Base-by-base conservation (phyloP, 768 basidiomycete species). In the Pisolithus orientalis region DNA sequence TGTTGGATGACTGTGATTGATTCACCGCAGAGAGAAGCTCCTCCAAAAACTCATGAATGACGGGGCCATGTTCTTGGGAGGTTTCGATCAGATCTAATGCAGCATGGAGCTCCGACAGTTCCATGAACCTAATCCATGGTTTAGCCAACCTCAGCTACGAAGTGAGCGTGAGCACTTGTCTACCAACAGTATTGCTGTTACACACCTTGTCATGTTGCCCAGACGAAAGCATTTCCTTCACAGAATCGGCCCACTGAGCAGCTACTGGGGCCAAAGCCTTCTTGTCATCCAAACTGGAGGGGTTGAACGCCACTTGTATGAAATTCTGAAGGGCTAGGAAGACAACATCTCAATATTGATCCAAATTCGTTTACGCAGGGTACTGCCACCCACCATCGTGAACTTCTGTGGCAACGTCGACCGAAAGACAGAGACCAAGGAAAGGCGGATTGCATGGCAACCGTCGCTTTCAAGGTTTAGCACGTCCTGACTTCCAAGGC, bases 101-200 rank as follows among this genome's bases (percentile, higher is more conserved):
- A 5, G 63, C 56, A 4, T 80, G 65, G 3, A 82, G 61, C 14
- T 74, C 73, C 3, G 67, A 57, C 2, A 65, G 59, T 5, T 69
- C 62, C 58, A 85, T 74, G 58, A 78, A 85, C 39, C 69, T 72
- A 40, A 85, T 69, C 87, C 87, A 90, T 13, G 55, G 56, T 0
- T 39, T 52, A 5, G 32, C 55, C 47, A 44, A 32, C 10, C n/a
- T 52, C 45, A 53, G 55, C 62, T 64, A 56, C 29, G 52, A 27
- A 8, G 27, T n/a, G 21, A 39, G 27, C 1, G 10, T 25, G 52
- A 39, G 57, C 21, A 44, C 50, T 13, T 39, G 3, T 34, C 50
- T 39, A 42, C 28, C 27, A 27, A 34, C 3, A 1, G 14, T 44
- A 50, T 24, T 28, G 39, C 29, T 21, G 17, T 31, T 39, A 47